Conservation (phyloP, 2,329 filamentous ascomycete genomes). For the Aspergillus calidoustus region DNA sequence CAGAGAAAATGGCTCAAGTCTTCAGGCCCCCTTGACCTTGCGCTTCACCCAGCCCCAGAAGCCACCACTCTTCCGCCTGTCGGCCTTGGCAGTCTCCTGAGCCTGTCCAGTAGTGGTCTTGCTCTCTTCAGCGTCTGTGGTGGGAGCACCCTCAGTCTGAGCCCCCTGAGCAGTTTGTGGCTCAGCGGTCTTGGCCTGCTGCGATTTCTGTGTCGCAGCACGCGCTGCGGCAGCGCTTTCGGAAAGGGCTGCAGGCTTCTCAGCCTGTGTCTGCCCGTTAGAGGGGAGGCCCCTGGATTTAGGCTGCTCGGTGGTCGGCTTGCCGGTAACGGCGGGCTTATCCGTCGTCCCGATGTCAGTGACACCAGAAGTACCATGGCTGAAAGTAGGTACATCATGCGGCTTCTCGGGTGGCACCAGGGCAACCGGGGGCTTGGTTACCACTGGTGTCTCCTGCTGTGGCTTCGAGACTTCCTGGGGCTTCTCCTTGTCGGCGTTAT, state of each 20-base stretch:
- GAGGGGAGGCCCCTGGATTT: constrained; percentile 3
- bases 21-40: constrained; percentile 31
- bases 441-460: constrained; percentile 18
- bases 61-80: constrained; percentile 32
- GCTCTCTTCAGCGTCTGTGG: constrained; percentile 31
- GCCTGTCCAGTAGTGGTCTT: constrained; percentile 20
- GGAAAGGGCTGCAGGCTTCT: constrained; percentile 7
- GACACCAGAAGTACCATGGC: constrained; percentile 1
- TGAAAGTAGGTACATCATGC: constrained; percentile 11
- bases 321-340: background rate
- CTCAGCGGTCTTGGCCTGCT: constrained; percentile 6
- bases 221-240: constrained; percentile 13
- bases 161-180: constrained; percentile 10
- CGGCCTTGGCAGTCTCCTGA: constrained; percentile 22
- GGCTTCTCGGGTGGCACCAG: constrained; percentile 30
- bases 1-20: background rate
- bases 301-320: constrained; percentile 20
- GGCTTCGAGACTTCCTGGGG: constrained; percentile 19
- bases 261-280: constrained; percentile 6
- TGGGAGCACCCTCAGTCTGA: constrained; percentile 8
- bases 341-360: constrained; percentile 6
- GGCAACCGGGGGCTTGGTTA: constrained; percentile 20
- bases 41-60: constrained; percentile 35
- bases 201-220: constrained; percentile 17
- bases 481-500: constrained; percentile 25